A percentile compares a stretch with the other conserved stretches of the same genome.
phyloP scores from a whole-genome alignment of 2,329 filamentous ascomycete species.

The Fusarium annulatum region DNA sequence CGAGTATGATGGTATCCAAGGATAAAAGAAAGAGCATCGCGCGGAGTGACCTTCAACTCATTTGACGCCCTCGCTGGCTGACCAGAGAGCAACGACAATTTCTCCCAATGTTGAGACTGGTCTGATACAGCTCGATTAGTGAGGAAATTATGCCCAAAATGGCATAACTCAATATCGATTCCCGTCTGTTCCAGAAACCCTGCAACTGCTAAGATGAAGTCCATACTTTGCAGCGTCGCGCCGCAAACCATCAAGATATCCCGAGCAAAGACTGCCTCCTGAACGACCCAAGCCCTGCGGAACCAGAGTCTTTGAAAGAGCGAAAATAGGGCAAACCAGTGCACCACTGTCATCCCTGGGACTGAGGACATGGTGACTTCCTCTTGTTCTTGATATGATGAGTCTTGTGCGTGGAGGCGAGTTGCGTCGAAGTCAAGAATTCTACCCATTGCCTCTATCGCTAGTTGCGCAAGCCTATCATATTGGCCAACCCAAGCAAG shows the following conservation, averaged over 20 bases:
- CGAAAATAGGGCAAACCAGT: not conserved
- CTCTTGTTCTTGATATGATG: not conserved
- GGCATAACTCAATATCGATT: not conserved
- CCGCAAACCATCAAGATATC: not conserved
- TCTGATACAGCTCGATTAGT: not conserved
- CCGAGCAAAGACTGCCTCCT: not conserved
- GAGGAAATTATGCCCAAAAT: not conserved
- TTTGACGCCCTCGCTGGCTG: not conserved
- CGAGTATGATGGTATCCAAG: not conserved
- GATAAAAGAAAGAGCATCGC: not conserved
- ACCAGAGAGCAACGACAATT: not conserved
- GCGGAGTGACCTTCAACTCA: not conserved
- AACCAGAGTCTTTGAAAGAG: not conserved
- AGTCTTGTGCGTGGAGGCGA: not conserved
- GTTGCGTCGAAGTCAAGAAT: not conserved
- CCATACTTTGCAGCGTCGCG: not conserved
- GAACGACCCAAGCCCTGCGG: not conserved
- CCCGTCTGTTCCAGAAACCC: not conserved
- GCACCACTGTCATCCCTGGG: not conserved
- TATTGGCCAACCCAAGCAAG: not conserved
- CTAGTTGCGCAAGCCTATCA: not conserved
- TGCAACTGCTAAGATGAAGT: not conserved
- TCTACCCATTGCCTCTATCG: not conserved
- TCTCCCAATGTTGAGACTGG: not conserved
- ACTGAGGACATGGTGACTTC: not conserved